Conservation (phyloP, 768 basidiomycete genomes). For the Kwoniella botswanensis region DNA sequence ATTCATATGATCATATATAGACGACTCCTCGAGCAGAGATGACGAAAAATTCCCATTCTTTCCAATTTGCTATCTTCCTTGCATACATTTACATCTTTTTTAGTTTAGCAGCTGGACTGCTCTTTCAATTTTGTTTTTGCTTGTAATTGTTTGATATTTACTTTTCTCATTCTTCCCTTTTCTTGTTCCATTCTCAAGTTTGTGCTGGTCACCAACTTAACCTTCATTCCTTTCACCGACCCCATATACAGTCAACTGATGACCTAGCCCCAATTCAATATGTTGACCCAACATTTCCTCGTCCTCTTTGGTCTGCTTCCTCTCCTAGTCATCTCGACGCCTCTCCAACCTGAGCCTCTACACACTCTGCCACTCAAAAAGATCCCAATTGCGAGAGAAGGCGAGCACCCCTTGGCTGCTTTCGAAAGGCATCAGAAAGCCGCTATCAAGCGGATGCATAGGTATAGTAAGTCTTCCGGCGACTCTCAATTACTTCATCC, state of each 20-base stretch:
- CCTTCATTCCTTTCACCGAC: not conserved
- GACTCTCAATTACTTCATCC: not conserved
- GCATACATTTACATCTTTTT: not conserved
- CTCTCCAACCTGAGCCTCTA: slow-evolving; percentile 9
- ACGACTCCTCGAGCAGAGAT: not conserved
- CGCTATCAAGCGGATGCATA: slow-evolving; percentile 27
- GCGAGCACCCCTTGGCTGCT: slow-evolving; percentile 15
- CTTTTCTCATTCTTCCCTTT: not conserved
- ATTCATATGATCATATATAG: not conserved
- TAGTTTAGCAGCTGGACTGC: slow-evolving; percentile 13
- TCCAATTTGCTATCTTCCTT: not conserved
- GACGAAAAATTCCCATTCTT: not conserved
- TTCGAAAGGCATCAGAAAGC: slow-evolving; percentile 29
- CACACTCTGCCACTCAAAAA: slow-evolving; percentile 13
- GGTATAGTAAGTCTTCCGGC: slow-evolving; percentile 10
- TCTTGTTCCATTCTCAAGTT: not conserved
- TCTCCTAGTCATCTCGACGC: not conserved
- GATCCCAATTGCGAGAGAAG: slow-evolving; percentile 8
- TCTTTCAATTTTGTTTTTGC: not conserved
- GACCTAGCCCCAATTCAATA: not conserved
- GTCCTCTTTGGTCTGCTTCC: slow-evolving; percentile 1
- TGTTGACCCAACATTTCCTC: not conserved
- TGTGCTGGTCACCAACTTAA: slow-evolving; percentile 4
- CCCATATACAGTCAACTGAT: not conserved
- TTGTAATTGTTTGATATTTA: not conserved